phyloP scores from a whole-genome alignment of 2,329 filamentous ascomycete species.

The Trichoderma sp. region DNA sequence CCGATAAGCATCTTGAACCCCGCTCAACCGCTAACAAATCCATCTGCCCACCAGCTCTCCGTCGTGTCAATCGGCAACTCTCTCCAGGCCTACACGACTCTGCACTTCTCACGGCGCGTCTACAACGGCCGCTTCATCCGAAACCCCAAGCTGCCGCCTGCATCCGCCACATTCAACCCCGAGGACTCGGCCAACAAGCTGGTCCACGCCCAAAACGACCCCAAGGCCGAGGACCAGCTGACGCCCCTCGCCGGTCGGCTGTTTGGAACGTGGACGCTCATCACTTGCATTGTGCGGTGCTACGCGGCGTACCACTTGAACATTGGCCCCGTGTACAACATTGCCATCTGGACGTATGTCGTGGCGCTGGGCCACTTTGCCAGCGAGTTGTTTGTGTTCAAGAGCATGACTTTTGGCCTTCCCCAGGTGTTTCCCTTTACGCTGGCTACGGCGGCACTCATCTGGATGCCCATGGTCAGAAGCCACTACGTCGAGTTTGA shows the following conservation, averaged over 20 bases:
- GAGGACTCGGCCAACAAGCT: slow-evolving; percentile 56
- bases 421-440: slow-evolving; percentile 57
- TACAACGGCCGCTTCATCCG: slow-evolving; percentile 67
- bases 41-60: slow-evolving; percentile 60
- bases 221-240: slow-evolving; percentile 57
- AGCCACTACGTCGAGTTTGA: slow-evolving; percentile 60
- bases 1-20: neutral
- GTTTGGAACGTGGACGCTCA: slow-evolving; percentile 85
- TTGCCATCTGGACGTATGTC: slow-evolving; percentile 78
- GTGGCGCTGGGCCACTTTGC: slow-evolving; percentile 76
- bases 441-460: slow-evolving; percentile 49
- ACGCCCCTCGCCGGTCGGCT: slow-evolving; percentile 75
- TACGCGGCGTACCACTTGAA: slow-evolving; percentile 83
- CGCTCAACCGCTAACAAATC: neutral
- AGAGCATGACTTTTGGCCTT: slow-evolving; percentile 64
- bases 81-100: slow-evolving; percentile 76
- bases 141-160: slow-evolving; percentile 46
- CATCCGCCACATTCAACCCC: slow-evolving; percentile 44
- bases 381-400: slow-evolving; percentile 77
- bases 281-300: slow-evolving; percentile 72
- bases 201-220: slow-evolving; percentile 42
- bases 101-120: slow-evolving; percentile 80
- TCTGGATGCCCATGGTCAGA: slow-evolving; percentile 68
- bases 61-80: slow-evolving; percentile 81
- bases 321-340: slow-evolving; percentile 70